These are phyloP conservation scores for Viola odorata DNA, from an alignment of 345 rosid species.

Conservation along the genomic window DNA sequence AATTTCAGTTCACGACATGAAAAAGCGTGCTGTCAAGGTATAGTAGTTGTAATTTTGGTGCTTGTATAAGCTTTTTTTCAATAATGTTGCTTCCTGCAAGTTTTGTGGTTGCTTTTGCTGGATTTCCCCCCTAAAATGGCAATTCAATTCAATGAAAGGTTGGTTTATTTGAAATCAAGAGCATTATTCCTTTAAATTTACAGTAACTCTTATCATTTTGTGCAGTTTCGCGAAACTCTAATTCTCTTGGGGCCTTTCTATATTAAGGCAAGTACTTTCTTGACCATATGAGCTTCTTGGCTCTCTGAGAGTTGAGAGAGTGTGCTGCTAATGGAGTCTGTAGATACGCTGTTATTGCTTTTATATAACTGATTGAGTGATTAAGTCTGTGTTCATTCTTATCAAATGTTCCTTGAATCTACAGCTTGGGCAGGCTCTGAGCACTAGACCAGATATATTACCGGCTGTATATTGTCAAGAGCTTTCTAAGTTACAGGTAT, in stretches of 20 bases:
- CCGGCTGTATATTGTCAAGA: slow-evolving; percentile 82
- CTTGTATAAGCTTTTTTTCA: neutral
- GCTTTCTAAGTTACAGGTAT: slow-evolving; percentile 90
- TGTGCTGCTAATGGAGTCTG: too few relatives aligned
- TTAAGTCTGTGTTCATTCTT: neutral
- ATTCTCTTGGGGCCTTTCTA: slow-evolving; percentile 89
- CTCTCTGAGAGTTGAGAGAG: neutral
- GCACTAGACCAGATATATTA: slow-evolving; percentile 91
- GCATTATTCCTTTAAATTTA: neutral
- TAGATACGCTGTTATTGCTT: too few relatives aligned
- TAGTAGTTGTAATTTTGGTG: neutral
- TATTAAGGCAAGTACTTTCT: slow-evolving; percentile 56
- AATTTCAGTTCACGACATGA: slow-evolving; percentile 56
- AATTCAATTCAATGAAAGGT: too few relatives aligned
- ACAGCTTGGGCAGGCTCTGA: slow-evolving; percentile 97
- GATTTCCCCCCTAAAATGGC: too few relatives aligned
- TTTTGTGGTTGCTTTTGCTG: too few relatives aligned
- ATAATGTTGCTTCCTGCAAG: neutral
- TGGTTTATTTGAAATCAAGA: too few relatives aligned
- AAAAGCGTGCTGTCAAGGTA: slow-evolving; percentile 75
- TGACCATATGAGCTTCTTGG: too few relatives aligned
- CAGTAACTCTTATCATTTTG: slow-evolving; percentile 5
- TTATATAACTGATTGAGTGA: too few relatives aligned
- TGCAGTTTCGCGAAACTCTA: slow-evolving; percentile 88
- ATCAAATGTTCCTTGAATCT: slow-evolving; percentile 10